phyloP scores from a whole-genome alignment of 2,329 filamentous ascomycete genomes.

The Fusarium proliferatum region DNA sequence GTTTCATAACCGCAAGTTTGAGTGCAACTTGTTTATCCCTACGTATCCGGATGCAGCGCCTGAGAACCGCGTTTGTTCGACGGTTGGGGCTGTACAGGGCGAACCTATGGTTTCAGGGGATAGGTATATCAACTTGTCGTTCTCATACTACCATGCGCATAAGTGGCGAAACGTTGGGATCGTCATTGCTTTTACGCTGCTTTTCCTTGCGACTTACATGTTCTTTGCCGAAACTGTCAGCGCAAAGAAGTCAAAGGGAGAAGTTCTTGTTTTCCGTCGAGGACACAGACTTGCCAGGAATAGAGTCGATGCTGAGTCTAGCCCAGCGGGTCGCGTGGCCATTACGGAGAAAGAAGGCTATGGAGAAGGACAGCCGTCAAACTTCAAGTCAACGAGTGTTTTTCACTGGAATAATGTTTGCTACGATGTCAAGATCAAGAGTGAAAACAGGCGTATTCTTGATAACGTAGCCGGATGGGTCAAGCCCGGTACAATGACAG shows the following conservation, averaged over 20 bases:
- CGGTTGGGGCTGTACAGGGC: constrained; percentile 60
- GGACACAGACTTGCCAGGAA: constrained; percentile 42
- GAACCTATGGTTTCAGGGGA: constrained; percentile 57
- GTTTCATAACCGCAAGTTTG: constrained; percentile 56
- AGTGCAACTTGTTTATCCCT: constrained; percentile 44
- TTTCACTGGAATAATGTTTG: constrained; percentile 87
- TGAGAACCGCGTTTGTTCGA: constrained; percentile 56
- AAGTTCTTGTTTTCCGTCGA: constrained; percentile 68
- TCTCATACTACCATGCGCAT: constrained; percentile 59
- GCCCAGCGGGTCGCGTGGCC: not conserved
- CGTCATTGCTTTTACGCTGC: constrained; percentile 61
- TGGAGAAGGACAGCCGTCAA: not conserved
- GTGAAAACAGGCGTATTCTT: constrained; percentile 75
- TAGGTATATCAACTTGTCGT: constrained; percentile 55
- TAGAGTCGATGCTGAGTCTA: constrained; percentile 26
- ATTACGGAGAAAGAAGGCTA: constrained; percentile 33
- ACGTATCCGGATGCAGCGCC: constrained; percentile 43
- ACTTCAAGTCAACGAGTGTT: constrained; percentile 70
- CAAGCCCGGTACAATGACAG: constrained; percentile 86
- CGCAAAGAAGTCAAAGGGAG: constrained; percentile 68
- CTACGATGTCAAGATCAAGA: constrained; percentile 79
- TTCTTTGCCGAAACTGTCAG: constrained; percentile 59
- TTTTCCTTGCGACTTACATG: constrained; percentile 61
- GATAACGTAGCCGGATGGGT: constrained; percentile 90
- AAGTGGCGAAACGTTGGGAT: constrained; percentile 69